phyloP scores from a whole-genome alignment of 495 filamentous ascomycete species.

The Cercophora scortea region DNA sequence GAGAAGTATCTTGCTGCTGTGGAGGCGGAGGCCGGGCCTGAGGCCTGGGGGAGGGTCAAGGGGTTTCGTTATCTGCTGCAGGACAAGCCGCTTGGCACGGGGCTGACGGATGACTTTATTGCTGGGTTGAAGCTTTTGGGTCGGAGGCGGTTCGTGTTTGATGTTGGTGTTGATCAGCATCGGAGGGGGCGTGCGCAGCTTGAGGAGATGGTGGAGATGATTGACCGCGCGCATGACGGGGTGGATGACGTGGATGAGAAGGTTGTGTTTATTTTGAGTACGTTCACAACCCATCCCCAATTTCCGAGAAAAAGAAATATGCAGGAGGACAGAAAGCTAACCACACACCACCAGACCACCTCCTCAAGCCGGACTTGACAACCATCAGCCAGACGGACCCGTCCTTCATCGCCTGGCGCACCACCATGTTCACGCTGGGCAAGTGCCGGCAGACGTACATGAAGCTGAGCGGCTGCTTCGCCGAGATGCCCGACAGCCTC shows the following conservation, averaged over 20 bases:
- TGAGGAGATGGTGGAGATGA: slow-evolving; percentile 63
- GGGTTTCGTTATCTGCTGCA: slow-evolving; percentile 80
- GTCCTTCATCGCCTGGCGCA: slow-evolving; percentile 51
- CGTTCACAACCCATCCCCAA: slow-evolving; percentile 15
- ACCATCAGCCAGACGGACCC: slow-evolving; percentile 43
- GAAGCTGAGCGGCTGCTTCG: slow-evolving; percentile 81
- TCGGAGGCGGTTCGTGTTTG: slow-evolving; percentile 57
- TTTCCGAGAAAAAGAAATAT: neutral
- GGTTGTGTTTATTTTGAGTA: slow-evolving; percentile 63
- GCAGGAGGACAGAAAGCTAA: neutral
- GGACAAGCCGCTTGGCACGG: slow-evolving; percentile 58
- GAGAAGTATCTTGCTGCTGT: slow-evolving; percentile 44
- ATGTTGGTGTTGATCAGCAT: slow-evolving; percentile 72
- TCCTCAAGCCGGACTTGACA: slow-evolving; percentile 77
- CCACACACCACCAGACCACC: slow-evolving; percentile 50
- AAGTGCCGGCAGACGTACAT: slow-evolving; percentile 60
- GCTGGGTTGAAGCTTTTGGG: slow-evolving; percentile 64
- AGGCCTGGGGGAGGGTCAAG: slow-evolving; percentile 38
- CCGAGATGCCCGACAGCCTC: slow-evolving; percentile 53
- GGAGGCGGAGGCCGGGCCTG: slow-evolving; percentile 38
- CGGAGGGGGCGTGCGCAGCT: slow-evolving; percentile 62
- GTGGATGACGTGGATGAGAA: slow-evolving; percentile 48
- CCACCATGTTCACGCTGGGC: slow-evolving; percentile 50
- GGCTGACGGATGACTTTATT: slow-evolving; percentile 53
- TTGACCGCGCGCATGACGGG: slow-evolving; percentile 52